These are phyloP conservation scores for Sugiyamaella grinbergsii DNA, from an alignment of 1,139 yeast genomes.

Conservation along the genomic window DNA sequence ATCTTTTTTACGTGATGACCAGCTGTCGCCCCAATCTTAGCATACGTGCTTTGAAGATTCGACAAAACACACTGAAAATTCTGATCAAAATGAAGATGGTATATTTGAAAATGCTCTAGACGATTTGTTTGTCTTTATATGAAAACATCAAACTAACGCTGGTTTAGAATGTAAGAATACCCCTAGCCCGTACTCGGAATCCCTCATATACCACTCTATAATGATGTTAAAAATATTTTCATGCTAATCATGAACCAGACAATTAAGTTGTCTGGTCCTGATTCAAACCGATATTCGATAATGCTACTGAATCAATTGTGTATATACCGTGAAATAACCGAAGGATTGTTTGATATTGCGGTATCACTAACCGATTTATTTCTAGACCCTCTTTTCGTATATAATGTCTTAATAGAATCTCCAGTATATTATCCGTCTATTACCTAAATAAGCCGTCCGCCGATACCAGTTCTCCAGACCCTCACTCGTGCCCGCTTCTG, in stretches of 20 bases:
- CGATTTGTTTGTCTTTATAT: too few species aligned
- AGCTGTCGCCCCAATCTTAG: conserved; percentile 67
- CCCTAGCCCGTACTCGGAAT: neutral
- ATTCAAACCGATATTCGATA: conserved; percentile 20
- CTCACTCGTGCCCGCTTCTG: too few species aligned
- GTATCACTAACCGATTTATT: neutral
- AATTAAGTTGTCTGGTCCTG: conserved; percentile 7
- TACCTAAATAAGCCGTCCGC: too few species aligned
- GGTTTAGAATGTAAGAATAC: conserved; percentile 13
- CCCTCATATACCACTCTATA: neutral
- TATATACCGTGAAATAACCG: neutral
- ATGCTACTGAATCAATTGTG: conserved; percentile 14
- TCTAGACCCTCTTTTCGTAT: neutral
- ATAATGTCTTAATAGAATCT: neutral
- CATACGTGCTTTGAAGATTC: conserved; percentile 53
- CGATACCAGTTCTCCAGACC: too few species aligned
- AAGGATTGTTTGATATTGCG: neutral
- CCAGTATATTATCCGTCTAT: too few species aligned
- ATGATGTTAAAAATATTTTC: conserved; percentile 31
- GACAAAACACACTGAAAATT: conserved; percentile 40
- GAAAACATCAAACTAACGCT: conserved; percentile 2
- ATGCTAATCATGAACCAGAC: conserved; percentile 38
- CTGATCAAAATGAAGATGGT: conserved; percentile 24
- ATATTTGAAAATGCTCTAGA: too few species aligned
- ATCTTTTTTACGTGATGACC: conserved; percentile 46